Conservation (phyloP, 2,329 filamentous ascomycete genomes). For the Aspergillus ochraceus region DNA sequence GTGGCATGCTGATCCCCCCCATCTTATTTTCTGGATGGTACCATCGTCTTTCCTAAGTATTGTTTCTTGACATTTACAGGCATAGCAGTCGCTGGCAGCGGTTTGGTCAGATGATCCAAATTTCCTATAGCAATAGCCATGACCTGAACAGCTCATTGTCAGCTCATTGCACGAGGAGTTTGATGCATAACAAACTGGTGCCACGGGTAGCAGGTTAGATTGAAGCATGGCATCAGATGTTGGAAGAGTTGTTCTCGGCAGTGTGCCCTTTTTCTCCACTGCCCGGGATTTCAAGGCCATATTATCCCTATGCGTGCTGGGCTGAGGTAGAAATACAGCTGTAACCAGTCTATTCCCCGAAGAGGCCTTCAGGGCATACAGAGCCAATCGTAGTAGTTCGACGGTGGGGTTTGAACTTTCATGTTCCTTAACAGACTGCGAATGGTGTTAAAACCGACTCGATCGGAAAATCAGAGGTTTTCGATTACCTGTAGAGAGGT, state of each 20-base stretch:
- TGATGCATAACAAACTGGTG: constrained; percentile 74
- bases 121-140: constrained; percentile 73
- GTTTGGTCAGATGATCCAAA: constrained; percentile 48
- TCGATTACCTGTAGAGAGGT: constrained; percentile 36
- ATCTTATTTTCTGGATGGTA: constrained; percentile 66
- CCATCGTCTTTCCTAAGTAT: constrained; percentile 46
- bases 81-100: constrained; percentile 64
- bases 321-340: constrained; percentile 50
- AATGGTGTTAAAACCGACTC: constrained; percentile 19
- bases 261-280: background rate
- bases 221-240: background rate
- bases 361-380: constrained; percentile 49
- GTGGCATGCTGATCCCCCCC: constrained; percentile 83
- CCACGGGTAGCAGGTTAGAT: constrained; percentile 48
- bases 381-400: constrained; percentile 46
- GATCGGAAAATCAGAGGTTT: background rate
- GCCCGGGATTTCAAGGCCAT: background rate
- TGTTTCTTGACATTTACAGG: constrained; percentile 71
- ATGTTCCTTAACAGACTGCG: constrained; percentile 13
- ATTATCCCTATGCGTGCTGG: constrained; percentile 27
- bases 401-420: constrained; percentile 35
- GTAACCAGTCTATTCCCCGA: constrained; percentile 57
- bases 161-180: constrained; percentile 65
- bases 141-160: constrained; percentile 79
- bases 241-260: background rate